These are phyloP conservation scores for Starmerella floricola DNA, from an alignment of 805 yeast species.

Conservation along the genomic window DNA sequence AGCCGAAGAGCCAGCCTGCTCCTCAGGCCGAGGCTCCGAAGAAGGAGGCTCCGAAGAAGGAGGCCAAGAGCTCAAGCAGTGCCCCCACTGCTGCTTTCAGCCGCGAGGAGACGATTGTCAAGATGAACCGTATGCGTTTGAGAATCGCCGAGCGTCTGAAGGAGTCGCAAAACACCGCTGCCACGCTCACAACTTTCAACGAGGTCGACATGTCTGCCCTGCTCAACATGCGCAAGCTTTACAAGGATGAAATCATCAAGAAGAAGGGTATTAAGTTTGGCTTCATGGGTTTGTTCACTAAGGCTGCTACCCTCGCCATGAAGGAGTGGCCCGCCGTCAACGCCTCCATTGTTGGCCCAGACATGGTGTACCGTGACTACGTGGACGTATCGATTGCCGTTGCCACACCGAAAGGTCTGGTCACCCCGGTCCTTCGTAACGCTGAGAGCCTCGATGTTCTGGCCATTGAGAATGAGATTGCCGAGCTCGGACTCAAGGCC, in stretches of 20 bases:
- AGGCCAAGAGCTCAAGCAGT: conserved; percentile 23
- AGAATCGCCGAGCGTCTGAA: conserved; percentile 98
- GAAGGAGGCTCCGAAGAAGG: conserved; percentile 29
- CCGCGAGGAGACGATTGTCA: conserved; percentile 80
- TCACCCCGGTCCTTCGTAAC: conserved; percentile 94
- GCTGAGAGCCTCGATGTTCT: conserved; percentile 82
- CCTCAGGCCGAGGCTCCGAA: conserved; percentile 23
- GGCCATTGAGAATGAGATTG: conserved; percentile 81
- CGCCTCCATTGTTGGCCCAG: conserved; percentile 69
- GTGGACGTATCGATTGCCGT: conserved; percentile 93
- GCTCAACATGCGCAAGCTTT: conserved; percentile 86
- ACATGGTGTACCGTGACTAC: conserved; percentile 87
- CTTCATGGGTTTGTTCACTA: conserved; percentile 96
- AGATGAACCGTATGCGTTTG: conserved; percentile 98
- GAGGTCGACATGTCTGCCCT: conserved; percentile 93
- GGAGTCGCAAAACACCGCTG: conserved; percentile 98
- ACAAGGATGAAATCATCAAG: conserved; percentile 93
- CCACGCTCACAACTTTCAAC: conserved; percentile 93
- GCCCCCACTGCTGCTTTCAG: conserved; percentile 39
- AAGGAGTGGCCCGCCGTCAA: conserved; percentile 91
- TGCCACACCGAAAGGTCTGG: conserved; percentile 98
- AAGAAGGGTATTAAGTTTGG: conserved; percentile 91
- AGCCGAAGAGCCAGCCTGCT: conserved; percentile 28
- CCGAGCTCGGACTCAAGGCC: conserved; percentile 75
- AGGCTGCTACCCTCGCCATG: conserved; percentile 84